Percentiles rank a stretch among this genome's conserved stretches.
phyloP scores from a whole-genome alignment of 495 filamentous ascomycete species.

The Daldinia caldariorum region DNA sequence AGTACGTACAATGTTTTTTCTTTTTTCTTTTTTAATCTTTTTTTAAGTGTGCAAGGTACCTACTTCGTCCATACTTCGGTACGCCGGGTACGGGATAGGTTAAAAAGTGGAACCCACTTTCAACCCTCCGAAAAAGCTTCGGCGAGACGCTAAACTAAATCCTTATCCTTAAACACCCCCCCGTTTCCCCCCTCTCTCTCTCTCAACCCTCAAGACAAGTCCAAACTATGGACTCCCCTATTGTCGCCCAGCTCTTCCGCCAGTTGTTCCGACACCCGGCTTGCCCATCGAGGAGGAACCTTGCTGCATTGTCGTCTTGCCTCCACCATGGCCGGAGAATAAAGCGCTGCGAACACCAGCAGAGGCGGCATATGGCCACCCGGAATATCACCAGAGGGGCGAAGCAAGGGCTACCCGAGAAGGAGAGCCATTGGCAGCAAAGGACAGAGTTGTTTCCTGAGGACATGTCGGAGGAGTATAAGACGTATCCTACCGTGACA shows the following conservation, averaged over 20 bases:
- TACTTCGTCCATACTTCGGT: too few species aligned
- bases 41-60: not conserved
- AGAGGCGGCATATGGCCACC: slow-evolving; percentile 43
- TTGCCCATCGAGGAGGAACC: slow-evolving; percentile 69
- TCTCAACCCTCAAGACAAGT: slow-evolving; percentile 1
- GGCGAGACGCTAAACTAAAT: not conserved
- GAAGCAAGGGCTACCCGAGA: slow-evolving; percentile 28
- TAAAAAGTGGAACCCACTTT: slow-evolving; percentile 7
- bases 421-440: slow-evolving; percentile 80
- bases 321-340: slow-evolving; percentile 51
- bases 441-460: slow-evolving; percentile 72
- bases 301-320: slow-evolving; percentile 53
- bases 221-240: slow-evolving; percentile 79
- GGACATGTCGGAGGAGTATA: slow-evolving; percentile 82
- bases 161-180: too few species aligned
- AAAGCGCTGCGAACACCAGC: slow-evolving; percentile 41
- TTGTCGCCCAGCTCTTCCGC: slow-evolving; percentile 80
- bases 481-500: slow-evolving; percentile 83
- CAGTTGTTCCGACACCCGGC: slow-evolving; percentile 79
- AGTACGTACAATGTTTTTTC: not conserved
- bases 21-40: too few species aligned
- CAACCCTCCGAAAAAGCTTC: slow-evolving; percentile 24
- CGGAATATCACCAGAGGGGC: slow-evolving; percentile 34
- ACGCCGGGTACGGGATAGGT: not conserved
- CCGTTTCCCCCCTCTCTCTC: too few species aligned